Conservation (phyloP, 163 green algal species). For the Scenedesmus sp. region DNA sequence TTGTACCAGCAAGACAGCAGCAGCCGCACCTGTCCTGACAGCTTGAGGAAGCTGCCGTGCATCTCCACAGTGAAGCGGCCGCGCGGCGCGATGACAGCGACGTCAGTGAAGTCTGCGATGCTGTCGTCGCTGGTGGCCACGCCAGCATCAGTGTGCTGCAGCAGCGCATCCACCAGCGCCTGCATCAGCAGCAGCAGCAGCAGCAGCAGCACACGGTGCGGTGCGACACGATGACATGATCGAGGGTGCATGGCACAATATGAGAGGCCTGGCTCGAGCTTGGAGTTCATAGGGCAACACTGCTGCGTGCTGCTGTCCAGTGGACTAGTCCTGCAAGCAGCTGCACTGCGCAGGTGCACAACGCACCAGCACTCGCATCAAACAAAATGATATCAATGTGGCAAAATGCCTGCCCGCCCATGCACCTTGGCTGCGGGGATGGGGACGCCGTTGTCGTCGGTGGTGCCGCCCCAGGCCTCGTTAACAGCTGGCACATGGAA, state of each 20-base stretch:
- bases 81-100: slow-evolving; percentile 81
- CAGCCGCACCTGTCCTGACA: slow-evolving; percentile 79
- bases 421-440: slow-evolving; percentile 72
- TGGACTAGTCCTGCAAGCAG: background rate
- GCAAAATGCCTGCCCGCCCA: background rate
- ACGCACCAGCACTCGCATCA: background rate
- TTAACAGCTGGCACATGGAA: slow-evolving; percentile 90
- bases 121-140: slow-evolving; percentile 76
- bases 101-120: slow-evolving; percentile 65
- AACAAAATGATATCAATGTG: background rate
- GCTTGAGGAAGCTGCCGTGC: slow-evolving; percentile 81
- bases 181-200: slow-evolving; percentile 24
- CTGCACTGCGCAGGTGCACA: too few relatives aligned
- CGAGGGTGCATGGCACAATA: too few relatives aligned
- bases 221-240: too few relatives aligned
- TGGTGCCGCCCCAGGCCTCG: slow-evolving; percentile 58
- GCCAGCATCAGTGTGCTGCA: slow-evolving; percentile 78
- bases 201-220: background rate
- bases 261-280: too few relatives aligned
- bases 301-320: too few relatives aligned
- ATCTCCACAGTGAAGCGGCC: slow-evolving; percentile 92
- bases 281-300: too few relatives aligned
- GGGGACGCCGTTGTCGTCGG: background rate
- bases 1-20: background rate
- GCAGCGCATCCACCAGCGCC: slow-evolving; percentile 57